Conservation (phyloP, 345 rosid genomes). For the Syzygium aqueum region DNA sequence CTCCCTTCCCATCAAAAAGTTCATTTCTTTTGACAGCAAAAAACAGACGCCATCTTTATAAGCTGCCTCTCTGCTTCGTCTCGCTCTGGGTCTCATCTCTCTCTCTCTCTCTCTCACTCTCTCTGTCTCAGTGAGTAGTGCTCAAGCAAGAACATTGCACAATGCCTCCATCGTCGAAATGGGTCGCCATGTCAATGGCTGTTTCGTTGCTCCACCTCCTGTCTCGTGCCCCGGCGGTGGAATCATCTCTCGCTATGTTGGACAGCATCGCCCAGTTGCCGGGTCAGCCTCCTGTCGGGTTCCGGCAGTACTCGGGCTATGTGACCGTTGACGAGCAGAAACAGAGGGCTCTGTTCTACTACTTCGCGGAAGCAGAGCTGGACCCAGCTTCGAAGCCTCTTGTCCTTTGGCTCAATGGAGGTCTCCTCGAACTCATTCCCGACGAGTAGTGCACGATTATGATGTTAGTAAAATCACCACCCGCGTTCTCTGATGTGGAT, state of each 20-base stretch:
- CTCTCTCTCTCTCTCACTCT: neutral
- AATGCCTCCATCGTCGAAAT: neutral
- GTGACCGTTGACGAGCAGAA: conserved; percentile 63
- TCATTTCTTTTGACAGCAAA: neutral
- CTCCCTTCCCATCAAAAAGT: neutral
- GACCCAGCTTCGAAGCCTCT: conserved; percentile 78
- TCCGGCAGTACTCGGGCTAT: conserved; percentile 82
- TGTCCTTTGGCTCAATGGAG: conserved; percentile 99
- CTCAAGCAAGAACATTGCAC: neutral
- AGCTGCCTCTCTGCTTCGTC: neutral
- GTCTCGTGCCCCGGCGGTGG: conserved; percentile 9
- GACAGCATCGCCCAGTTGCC: conserved; percentile 58
- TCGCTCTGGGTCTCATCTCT: neutral
- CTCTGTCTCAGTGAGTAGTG: neutral
- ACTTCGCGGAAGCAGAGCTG: conserved; percentile 83
- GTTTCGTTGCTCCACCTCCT: conserved; percentile 15
- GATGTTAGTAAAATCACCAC: neutral
- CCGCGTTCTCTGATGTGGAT: neutral
- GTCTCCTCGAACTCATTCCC: conserved; percentile 20
- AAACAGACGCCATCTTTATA: neutral
- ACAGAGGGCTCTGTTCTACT: conserved; percentile 84
- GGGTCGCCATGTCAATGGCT: conserved; percentile 11
- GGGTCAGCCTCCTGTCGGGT: conserved; percentile 77
- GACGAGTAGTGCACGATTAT: neutral
- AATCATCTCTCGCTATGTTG: conserved; percentile 21